These are phyloP conservation scores for Penicillium sclerotiorum DNA, from an alignment of 2,329 filamentous ascomycete species.

Conservation along the genomic window DNA sequence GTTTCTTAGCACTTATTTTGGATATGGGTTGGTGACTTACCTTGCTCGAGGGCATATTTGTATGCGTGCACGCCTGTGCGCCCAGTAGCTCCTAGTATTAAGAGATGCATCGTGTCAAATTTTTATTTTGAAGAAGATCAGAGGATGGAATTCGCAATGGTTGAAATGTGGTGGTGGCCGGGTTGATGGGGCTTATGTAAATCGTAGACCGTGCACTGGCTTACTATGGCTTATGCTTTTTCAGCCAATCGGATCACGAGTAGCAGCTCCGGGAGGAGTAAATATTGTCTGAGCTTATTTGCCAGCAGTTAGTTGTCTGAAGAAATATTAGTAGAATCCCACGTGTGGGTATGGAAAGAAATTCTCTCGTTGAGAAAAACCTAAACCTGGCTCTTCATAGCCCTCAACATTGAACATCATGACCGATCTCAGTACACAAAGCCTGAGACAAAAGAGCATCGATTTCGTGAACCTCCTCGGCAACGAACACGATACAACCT, in stretches of 20 bases:
- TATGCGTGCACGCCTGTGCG: constrained; percentile 42
- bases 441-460: not conserved
- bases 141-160: too few species aligned
- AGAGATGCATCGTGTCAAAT: constrained; percentile 50
- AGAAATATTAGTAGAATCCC: not conserved
- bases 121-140: too few species aligned
- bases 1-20: too few species aligned
- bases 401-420: too few species aligned
- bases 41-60: constrained; percentile 7
- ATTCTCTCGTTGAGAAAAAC: too few species aligned
- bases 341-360: too few species aligned
- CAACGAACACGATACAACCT: constrained; percentile 2
- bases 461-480: constrained; percentile 1
- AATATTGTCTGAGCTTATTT: too few species aligned
- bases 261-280: not conserved
- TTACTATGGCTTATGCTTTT: not conserved
- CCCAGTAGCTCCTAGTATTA: constrained; percentile 53
- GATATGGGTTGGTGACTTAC: not conserved
- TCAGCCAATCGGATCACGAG: not conserved
- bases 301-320: not conserved
- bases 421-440: too few species aligned
- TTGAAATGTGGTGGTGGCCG: not conserved
- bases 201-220: not conserved
- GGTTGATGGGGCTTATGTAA: too few species aligned
- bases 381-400: too few species aligned